A percentile compares a stretch with the other conserved stretches of the same genome.
phyloP scores from a whole-genome alignment of 139 green algal genomes.

The Micractinium sp. region DNA sequence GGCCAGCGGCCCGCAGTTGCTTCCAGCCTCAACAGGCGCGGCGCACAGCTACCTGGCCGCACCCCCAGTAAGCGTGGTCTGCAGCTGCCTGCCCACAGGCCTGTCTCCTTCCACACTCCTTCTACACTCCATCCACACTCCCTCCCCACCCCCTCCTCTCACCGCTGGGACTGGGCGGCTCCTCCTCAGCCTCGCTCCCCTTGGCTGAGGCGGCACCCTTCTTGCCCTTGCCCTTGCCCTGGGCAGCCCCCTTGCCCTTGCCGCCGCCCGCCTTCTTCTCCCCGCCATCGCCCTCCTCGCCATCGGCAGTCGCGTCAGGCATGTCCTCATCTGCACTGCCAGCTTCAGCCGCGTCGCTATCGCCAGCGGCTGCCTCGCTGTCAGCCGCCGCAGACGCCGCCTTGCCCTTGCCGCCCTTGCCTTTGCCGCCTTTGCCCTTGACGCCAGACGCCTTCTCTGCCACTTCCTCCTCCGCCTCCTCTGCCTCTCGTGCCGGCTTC shows the following conservation, averaged over 20 bases:
- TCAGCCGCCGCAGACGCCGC: neutral
- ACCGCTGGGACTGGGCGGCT: neutral
- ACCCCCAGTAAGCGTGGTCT: no score
- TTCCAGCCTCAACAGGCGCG: no score
- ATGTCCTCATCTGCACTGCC: conserved; percentile 3
- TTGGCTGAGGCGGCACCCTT: neutral
- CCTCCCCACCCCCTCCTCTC: no score
- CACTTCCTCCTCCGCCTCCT: neutral
- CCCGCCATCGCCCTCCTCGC: neutral
- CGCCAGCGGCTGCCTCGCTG: no score
- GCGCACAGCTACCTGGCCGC: no score
- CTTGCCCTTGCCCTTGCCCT: neutral
- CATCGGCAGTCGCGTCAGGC: neutral
- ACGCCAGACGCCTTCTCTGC: neutral
- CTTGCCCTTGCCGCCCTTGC: neutral
- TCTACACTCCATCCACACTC: neutral
- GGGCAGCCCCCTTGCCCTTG: neutral
- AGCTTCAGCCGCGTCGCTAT: neutral
- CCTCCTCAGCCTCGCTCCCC: neutral
- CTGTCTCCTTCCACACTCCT: neutral
- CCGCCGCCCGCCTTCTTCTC: neutral
- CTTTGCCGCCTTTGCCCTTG: neutral
- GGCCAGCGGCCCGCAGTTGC: no score
- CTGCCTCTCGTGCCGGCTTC: neutral
- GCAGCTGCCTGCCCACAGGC: no score